Evolutionary conservation across 2,329 filamentous ascomycete species (phyloP).

Genomic region (Aureobasidium sp.): DNA sequence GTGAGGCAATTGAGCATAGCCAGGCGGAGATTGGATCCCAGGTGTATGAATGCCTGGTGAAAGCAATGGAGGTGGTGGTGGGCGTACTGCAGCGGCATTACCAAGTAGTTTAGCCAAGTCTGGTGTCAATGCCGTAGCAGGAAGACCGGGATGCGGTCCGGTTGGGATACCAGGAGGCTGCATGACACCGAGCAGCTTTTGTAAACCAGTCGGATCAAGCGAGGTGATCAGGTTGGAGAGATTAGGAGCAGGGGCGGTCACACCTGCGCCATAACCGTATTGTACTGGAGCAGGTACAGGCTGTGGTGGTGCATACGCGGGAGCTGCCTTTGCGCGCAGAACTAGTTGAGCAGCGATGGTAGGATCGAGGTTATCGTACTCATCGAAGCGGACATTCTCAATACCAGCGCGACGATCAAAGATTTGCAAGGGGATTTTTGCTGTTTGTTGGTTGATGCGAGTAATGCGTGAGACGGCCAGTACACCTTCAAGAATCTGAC

Average conservation of each 20-base stretch:
- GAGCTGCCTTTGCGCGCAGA: slow-evolving; percentile 53
- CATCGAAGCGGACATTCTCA: slow-evolving; percentile 72
- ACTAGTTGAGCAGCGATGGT: slow-evolving; percentile 73
- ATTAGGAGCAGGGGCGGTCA: slow-evolving; percentile 30
- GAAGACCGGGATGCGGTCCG: slow-evolving; percentile 19
- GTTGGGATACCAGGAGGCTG: slow-evolving; percentile 28
- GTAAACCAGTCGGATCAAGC: slow-evolving; percentile 61
- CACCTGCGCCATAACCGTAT: slow-evolving; percentile 23
- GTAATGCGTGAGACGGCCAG: slow-evolving; percentile 74
- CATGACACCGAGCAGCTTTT: slow-evolving; percentile 58
- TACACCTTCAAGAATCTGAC: slow-evolving; percentile 83
- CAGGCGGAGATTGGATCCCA: not conserved
- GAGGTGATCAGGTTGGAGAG: slow-evolving; percentile 57
- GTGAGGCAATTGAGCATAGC: slow-evolving; percentile 17
- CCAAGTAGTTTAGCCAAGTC: slow-evolving; percentile 32
- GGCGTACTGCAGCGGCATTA: slow-evolving; percentile 11
- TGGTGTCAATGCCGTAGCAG: slow-evolving; percentile 20
- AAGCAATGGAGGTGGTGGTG: slow-evolving; percentile 6
- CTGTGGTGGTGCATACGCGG: slow-evolving; percentile 25
- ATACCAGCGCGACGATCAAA: slow-evolving; percentile 73
- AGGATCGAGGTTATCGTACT: slow-evolving; percentile 78
- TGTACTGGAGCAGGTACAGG: slow-evolving; percentile 26
- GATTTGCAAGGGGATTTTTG: slow-evolving; percentile 72
- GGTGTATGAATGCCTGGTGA: not conserved
- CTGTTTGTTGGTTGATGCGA: slow-evolving; percentile 53